phyloP scores from a whole-genome alignment of 139 green algal species.

The Astrephomene gubernaculifera region DNA sequence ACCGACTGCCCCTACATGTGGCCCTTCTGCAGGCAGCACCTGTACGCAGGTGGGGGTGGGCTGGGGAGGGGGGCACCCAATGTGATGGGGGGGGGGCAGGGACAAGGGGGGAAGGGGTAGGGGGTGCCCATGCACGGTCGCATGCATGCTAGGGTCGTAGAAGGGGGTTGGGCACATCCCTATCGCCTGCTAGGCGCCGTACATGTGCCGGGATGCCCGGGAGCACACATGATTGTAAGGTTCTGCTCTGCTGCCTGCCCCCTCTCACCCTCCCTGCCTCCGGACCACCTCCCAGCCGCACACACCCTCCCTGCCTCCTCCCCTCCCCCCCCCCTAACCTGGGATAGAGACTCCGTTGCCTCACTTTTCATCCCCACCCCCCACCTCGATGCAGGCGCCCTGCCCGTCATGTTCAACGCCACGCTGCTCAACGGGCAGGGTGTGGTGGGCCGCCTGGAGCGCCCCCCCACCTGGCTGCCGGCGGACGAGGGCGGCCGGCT shows the following conservation, averaged over 20 bases:
- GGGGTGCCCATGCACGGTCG: too few relatives aligned
- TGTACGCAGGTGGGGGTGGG: constrained; percentile 70
- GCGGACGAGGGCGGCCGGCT: constrained; percentile 69
- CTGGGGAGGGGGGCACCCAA: too few relatives aligned
- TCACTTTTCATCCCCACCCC: not conserved
- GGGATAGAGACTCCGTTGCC: too few relatives aligned
- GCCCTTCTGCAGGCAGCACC: constrained; percentile 91
- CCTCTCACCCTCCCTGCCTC: not conserved
- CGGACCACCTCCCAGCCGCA: not conserved
- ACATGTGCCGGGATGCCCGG: too few relatives aligned
- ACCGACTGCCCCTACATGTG: constrained; percentile 96
- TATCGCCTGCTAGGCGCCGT: too few relatives aligned
- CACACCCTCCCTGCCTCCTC: not conserved
- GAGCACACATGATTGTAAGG: too few relatives aligned
- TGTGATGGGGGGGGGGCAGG: too few relatives aligned
- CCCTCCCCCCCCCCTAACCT: too few relatives aligned
- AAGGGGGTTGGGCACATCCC: too few relatives aligned
- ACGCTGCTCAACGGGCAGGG: constrained; percentile 98
- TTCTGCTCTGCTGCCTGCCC: not conserved
- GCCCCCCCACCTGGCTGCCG: constrained; percentile 67
- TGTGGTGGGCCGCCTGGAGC: constrained; percentile 78
- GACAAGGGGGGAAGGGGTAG: too few relatives aligned
- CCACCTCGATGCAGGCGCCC: constrained; percentile 45
- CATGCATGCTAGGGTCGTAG: too few relatives aligned
- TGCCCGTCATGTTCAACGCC: constrained; percentile 96